Base-by-base conservation (phyloP, 257 asterid genomes). In the Salvia rosmarinus region DNA sequence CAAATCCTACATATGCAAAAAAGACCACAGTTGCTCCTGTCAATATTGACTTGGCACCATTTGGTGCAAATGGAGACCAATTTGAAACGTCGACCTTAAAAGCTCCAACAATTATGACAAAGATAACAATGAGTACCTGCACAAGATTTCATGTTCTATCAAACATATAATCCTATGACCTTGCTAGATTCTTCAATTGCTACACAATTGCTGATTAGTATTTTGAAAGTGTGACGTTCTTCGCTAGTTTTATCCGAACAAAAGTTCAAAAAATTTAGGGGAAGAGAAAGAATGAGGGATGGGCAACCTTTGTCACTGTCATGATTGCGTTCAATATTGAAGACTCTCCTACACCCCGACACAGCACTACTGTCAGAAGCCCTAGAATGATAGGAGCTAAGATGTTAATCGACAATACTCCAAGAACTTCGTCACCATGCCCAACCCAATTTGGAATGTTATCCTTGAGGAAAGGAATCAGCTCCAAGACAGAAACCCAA, bases 1-100 rank as follows among this genome's bases (percentile, higher is more conserved):
- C 97, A 75, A 94, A 94, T 72, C 98, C 99, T 68, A 91, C 98
- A 73, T 94, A 94, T 59, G 99, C 96, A 82, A 94, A 94, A 87
- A 94, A 94, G 72, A 88, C 98, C 47, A 94, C 93, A 14, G 98
- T 91, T 74, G 97, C 99, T 80, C 96, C 97, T 8, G 98, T 94
- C 82, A 94, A 60, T 74, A 94, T 73, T 54, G 90, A 68, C 75
- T 83, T 80, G 60, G 73, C 72, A 44, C 98, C 99, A 75, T 91
- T 77, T 71, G 99, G 99, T 60, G 89, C 89, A 73, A 91, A 94
- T 8, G 99, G 98, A 52, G 87, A 78, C 96, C 99, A 94, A 81
- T 94, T 94, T 65, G 96, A 75, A 74, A 84, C 87, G 79, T 91
- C 96, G 67, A 89, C 96, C 83, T 89, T 77, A 76, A 89, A 88